Percentiles rank a stretch among this genome's conserved stretches.
phyloP scores from a whole-genome alignment of 495 filamentous ascomycete genomes.

The Aspergillus sparsus region DNA sequence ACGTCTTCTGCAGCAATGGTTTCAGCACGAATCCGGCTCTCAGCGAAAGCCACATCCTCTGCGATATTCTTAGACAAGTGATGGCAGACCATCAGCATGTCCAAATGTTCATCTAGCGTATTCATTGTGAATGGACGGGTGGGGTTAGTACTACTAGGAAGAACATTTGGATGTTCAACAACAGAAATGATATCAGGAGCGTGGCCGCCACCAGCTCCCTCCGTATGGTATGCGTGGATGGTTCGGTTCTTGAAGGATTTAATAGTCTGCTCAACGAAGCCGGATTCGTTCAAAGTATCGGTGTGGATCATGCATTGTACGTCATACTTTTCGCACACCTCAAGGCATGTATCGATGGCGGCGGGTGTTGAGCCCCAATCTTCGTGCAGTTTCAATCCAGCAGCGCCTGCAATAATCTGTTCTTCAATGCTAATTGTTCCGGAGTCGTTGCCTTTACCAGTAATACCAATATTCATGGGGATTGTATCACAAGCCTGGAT shows the following conservation, averaged over 20 bases:
- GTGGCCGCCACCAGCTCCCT: slow-evolving; percentile 94
- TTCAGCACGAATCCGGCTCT: slow-evolving; percentile 91
- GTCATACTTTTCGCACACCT: slow-evolving; percentile 86
- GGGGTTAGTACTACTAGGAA: slow-evolving; percentile 91
- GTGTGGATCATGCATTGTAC: slow-evolving; percentile 97
- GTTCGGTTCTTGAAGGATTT: slow-evolving; percentile 83
- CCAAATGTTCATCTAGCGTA: slow-evolving; percentile 94
- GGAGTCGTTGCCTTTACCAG: slow-evolving; percentile 94
- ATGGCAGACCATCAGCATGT: slow-evolving; percentile 99
- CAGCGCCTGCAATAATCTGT: slow-evolving; percentile 80
- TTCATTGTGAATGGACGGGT: slow-evolving; percentile 91
- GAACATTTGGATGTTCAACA: slow-evolving; percentile 87
- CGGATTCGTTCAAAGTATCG: slow-evolving; percentile 95
- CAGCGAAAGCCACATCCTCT: slow-evolving; percentile 95
- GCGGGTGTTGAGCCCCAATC: slow-evolving; percentile 95
- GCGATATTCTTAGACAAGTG: slow-evolving; percentile 89
- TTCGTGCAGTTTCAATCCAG: slow-evolving; percentile 94
- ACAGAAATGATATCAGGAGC: slow-evolving; percentile 97
- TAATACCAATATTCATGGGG: slow-evolving; percentile 93
- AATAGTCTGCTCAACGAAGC: slow-evolving; percentile 93
- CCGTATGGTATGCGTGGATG: slow-evolving; percentile 98
- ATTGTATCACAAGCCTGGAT: slow-evolving; percentile 83
- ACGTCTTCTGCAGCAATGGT: slow-evolving; percentile 98
- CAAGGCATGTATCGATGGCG: slow-evolving; percentile 88
- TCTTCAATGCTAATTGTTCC: slow-evolving; percentile 70